Percentiles rank a stretch among this genome's conserved stretches.
These are phyloP conservation scores for Termitomyces eurrhizus DNA, from an alignment of 768 basidiomycete species.

Conservation along the genomic window DNA sequence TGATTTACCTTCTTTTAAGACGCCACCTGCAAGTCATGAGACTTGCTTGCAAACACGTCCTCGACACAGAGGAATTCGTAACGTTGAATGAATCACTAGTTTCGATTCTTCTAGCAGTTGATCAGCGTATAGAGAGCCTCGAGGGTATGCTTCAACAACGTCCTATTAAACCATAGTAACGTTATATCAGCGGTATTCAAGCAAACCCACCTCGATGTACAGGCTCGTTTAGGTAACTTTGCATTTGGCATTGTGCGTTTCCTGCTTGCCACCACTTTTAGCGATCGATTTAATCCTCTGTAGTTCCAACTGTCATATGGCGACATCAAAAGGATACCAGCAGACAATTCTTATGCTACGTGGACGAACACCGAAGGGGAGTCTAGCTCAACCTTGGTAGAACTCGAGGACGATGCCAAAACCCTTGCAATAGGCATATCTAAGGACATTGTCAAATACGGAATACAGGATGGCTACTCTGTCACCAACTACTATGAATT, in stretches of 20 bases:
- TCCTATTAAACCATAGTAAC: background rate
- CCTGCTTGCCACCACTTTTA: background rate
- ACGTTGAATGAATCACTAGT: slow-evolving; percentile 27
- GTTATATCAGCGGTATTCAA: slow-evolving; percentile 27
- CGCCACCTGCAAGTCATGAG: slow-evolving; percentile 29
- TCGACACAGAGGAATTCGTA: slow-evolving; percentile 28
- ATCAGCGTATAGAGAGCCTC: slow-evolving; percentile 28
- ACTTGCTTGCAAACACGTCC: slow-evolving; percentile 30
- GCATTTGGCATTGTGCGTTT: slow-evolving; percentile 33
- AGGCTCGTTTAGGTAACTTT: slow-evolving; percentile 29
- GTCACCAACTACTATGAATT: slow-evolving; percentile 29
- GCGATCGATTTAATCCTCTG: background rate
- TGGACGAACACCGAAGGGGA: slow-evolving; percentile 24
- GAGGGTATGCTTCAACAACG: slow-evolving; percentile 21
- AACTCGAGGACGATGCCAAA: slow-evolving; percentile 18
- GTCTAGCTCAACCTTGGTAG: slow-evolving; percentile 8
- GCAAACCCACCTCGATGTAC: slow-evolving; percentile 30
- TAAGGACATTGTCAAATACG: slow-evolving; percentile 26
- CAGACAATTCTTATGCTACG: slow-evolving; percentile 25
- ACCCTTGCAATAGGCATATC: slow-evolving; percentile 15
- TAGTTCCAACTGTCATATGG: slow-evolving; percentile 32
- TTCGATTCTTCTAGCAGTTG: slow-evolving; percentile 25
- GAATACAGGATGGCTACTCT: slow-evolving; percentile 29
- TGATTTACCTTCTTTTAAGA: slow-evolving; percentile 31
- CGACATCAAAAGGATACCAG: slow-evolving; percentile 27